Percentiles rank a stretch among this genome's conserved stretches.
These are phyloP conservation scores for Salix suchowensis DNA, from an alignment of 345 rosid genomes.

Conservation along the genomic window DNA sequence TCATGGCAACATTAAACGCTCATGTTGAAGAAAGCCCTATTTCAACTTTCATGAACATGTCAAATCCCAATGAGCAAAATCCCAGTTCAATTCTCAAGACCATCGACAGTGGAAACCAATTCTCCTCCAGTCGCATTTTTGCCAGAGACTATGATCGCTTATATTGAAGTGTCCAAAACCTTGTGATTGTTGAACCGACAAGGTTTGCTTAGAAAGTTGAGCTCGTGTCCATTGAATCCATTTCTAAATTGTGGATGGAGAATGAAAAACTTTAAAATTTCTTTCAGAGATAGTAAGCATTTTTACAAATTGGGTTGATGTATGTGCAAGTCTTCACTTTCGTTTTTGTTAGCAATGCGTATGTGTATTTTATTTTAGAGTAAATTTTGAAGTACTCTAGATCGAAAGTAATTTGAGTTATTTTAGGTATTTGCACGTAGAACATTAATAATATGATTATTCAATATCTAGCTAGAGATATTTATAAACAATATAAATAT, in stretches of 20 bases:
- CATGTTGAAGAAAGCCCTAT: slow-evolving; percentile 16
- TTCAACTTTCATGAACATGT: slow-evolving; percentile 18
- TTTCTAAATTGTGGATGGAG: not conserved
- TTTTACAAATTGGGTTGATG: not conserved
- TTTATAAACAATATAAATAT: no score
- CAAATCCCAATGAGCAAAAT: slow-evolving; percentile 14
- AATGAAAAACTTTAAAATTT: not conserved
- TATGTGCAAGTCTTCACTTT: not conserved
- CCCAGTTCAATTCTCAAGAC: slow-evolving; percentile 25
- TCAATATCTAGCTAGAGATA: no score
- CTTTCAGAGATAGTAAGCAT: slow-evolving; percentile 2
- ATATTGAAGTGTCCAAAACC: slow-evolving; percentile 9
- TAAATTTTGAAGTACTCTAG: not conserved
- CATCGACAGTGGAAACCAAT: slow-evolving; percentile 18
- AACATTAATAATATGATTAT: no score
- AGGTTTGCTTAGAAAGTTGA: not conserved
- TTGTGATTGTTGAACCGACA: not conserved
- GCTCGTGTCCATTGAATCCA: slow-evolving; percentile 8
- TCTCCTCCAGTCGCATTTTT: slow-evolving; percentile 14
- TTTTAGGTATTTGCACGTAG: no score
- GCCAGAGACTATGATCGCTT: slow-evolving; percentile 21
- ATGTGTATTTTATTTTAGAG: not conserved
- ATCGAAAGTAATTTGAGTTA: no score
- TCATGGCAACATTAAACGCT: not conserved
- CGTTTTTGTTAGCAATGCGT: not conserved